Conservation (phyloP, 2,329 filamentous ascomycete species). For the Sclerotinia nivalis region DNA sequence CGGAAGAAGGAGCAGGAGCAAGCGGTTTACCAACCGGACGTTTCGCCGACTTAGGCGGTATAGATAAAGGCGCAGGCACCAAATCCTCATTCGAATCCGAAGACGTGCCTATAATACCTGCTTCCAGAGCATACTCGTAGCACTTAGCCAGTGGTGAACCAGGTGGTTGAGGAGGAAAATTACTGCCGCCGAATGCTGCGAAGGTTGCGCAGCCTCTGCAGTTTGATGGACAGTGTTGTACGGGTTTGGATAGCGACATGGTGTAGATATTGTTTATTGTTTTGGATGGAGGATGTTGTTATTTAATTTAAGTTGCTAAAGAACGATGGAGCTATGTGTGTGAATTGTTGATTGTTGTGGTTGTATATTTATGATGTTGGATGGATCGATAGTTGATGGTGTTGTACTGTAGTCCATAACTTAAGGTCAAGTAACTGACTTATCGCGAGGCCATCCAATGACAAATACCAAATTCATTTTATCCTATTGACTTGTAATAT, state of each 20-base stretch:
- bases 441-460: background rate
- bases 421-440: background rate
- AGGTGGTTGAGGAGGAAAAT: constrained; percentile 6
- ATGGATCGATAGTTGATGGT: background rate
- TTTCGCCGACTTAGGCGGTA: background rate
- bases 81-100: background rate
- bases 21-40: background rate
- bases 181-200: constrained; percentile 2
- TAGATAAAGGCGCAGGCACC: background rate
- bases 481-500: background rate
- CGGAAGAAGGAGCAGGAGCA: background rate
- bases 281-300: background rate
- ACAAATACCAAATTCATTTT: background rate
- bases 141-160: background rate
- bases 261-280: background rate
- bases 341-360: background rate
- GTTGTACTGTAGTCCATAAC: no score
- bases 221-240: constrained; percentile 9
- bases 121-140: background rate
- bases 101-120: background rate
- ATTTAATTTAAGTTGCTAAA: background rate
- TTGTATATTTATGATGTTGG: background rate
- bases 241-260: constrained; percentile 16
- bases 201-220: constrained; percentile 13
- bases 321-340: background rate